Base-by-base conservation (phyloP, 2,329 filamentous ascomycete genomes). In the Fusarium torreyae region DNA sequence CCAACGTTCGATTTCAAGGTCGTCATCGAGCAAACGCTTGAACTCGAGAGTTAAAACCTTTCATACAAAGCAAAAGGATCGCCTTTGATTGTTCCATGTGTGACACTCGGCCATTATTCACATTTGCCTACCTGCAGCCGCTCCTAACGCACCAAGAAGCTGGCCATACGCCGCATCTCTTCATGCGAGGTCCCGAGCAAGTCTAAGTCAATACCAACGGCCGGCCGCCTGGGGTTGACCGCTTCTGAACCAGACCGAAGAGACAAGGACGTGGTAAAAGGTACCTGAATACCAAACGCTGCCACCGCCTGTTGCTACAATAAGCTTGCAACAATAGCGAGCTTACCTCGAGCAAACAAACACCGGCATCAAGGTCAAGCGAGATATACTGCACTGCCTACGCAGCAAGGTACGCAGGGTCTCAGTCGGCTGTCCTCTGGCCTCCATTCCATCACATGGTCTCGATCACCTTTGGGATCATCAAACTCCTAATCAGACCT, bases 181-280 rank as follows among this genome's bases (percentile, higher is more conserved):
- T 49, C 46, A 63, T 72, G 67, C 71, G 69, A 66, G 69, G 65
- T 66, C 68, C 69, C 62, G 62, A 59, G 42, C 61, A 62, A 66
- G 63, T 66, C 58, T 60, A 66, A 65, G 54, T 60, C 50, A 64
- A 68, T 50, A 71, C 54, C 49, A 43, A 64, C 63, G 57, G 67
- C 67, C 28, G 59, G 65, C 67, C 66, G 57, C 62, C 49, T 45
- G 43, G 42, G 55, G 57, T 69, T 70, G 67, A 69, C 67, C 66
- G 63, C 66, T 43, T 48, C 53, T 63, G 61, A 57, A 57, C 46
- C 59, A 52, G 26, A 31, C 20, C 52, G 63, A 48, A 57, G 68
- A 42, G 36, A 28, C 24, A 63, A 42, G 48, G 48, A 34, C 58
- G 36, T 48, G 17, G 43, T 22, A 34, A 36, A 54, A 31, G 22